Evolutionary conservation across 2,329 filamentous ascomycete genomes (phyloP).

Genomic region (Basipetospora sp.): DNA sequence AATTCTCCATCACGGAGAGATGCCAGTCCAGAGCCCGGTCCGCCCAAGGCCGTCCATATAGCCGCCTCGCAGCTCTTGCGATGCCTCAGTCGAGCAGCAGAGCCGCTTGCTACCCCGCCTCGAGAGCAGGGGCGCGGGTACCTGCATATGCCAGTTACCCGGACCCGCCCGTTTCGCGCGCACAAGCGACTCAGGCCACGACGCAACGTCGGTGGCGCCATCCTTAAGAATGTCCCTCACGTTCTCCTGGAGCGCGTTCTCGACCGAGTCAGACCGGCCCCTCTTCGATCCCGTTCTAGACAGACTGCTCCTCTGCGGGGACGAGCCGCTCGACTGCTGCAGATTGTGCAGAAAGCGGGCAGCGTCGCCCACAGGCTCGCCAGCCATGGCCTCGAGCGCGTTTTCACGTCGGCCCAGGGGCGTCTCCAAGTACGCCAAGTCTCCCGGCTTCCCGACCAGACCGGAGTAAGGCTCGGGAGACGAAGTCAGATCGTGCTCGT

Average conservation of each 20-base stretch:
- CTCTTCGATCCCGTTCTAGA: conserved; percentile 38
- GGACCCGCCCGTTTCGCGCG: conserved; percentile 14
- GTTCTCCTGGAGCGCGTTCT: conserved; percentile 49
- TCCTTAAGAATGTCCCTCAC: conserved; percentile 46
- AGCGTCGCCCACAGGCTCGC: conserved; percentile 30
- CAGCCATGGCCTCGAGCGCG: conserved; percentile 28
- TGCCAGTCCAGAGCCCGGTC: conserved; percentile 5
- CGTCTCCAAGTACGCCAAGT: conserved; percentile 31
- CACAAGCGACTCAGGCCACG: conserved; percentile 24
- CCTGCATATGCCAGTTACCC: not conserved
- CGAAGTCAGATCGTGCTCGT: conserved; percentile 33
- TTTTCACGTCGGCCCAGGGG: conserved; percentile 30
- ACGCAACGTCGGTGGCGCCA: conserved; percentile 12
- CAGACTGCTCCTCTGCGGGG: conserved; percentile 21
- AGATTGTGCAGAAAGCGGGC: conserved; percentile 46
- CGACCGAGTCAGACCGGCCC: conserved; percentile 42
- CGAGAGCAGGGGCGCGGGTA: not conserved
- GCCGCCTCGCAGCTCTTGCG: conserved; percentile 1
- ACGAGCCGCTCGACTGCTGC: conserved; percentile 21
- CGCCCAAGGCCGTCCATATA: conserved; percentile 2
- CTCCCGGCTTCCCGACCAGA: conserved; percentile 35
- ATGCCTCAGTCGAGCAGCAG: conserved; percentile 6
- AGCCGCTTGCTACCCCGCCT: conserved; percentile 5
- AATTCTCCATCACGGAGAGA: conserved; percentile 1
- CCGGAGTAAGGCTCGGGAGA: conserved; percentile 42